Evolutionary conservation across 192 early-diverging fungal genomes (phyloP), one percentile per base, ranked within the genome.

Genomic region (Gonapodya prolifera): DNA sequence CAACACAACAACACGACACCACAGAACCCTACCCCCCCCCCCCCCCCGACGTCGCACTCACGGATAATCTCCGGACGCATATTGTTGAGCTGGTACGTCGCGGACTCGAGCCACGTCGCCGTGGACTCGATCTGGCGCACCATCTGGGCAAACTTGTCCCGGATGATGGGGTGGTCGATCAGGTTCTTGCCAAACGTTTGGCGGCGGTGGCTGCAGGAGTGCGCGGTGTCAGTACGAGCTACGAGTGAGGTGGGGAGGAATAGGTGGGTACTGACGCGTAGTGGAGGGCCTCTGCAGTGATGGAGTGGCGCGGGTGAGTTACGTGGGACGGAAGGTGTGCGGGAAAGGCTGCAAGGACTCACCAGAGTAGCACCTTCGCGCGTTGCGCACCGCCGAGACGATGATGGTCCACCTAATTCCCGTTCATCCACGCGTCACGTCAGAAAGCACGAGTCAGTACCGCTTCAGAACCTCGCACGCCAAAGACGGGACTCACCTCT

Each of bases 101-200:
- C 84, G 34, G 82, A 76, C 78, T 95, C 94, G 82, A 90, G 87
- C 93, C 93, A 95, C 0, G 91, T 87, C 79, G 93, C 91, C 0
- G 93, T 94, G 0, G 93, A 92, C 83, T 95, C 94, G 35, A 95
- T 89, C 83, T 92, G 84, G 70, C 93, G 85, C 28, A 88, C 85
- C 94, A 94, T 95, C 45, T 95, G 90, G 0, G 91, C 93, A 29
- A 95, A 81, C 78, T 84, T 86, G 73, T 84, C 75, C 69, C 81
- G 83, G 69, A 93, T 91, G 2, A 94, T 93, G 1, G 92, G 91
- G 75, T 95, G 94, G 74, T 95, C 92, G 75, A 95, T 83, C 1
- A 95, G 84, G 80, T 87, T 89, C 83, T 94, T 93, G 76, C 92
- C 92, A 87, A 95, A 95, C 2, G 94, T 95, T 83, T 90, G 87